phyloP scores from a whole-genome alignment of 495 filamentous ascomycete species.

The Schizothecium vesticola region DNA sequence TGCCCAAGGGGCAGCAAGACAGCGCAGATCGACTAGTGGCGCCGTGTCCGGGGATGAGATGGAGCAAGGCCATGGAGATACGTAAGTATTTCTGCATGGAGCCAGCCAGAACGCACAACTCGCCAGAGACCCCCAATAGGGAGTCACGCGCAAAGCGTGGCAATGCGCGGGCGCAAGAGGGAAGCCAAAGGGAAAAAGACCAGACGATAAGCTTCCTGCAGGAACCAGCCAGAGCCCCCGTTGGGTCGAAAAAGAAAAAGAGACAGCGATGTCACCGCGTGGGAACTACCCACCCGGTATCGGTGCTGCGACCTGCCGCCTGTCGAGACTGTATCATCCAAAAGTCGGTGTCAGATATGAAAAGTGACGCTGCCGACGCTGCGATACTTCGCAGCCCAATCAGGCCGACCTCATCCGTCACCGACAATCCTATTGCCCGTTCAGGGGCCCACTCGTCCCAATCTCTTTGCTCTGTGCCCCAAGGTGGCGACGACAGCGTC shows the following conservation, averaged over 20 bases:
- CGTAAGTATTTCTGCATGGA: background rate
- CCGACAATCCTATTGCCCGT: background rate
- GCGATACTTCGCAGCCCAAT: constrained; percentile 6
- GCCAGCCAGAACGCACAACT: background rate
- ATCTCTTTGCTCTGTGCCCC: background rate
- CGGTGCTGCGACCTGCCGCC: background rate
- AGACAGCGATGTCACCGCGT: background rate
- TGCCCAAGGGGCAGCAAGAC: constrained; percentile 7
- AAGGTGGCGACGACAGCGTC: background rate
- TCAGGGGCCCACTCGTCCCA: background rate
- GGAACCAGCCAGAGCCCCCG: constrained; percentile 6
- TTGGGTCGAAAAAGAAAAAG: constrained; percentile 5
- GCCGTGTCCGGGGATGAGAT: constrained; percentile 1
- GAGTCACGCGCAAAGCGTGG: constrained; percentile 7
- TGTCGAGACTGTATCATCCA: background rate
- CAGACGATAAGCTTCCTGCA: constrained; percentile 10
- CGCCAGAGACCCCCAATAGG: background rate
- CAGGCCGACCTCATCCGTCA: constrained; percentile 3
- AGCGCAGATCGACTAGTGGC: background rate
- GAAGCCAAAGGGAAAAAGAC: background rate
- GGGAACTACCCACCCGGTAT: background rate
- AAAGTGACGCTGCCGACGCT: background rate
- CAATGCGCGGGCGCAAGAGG: background rate
- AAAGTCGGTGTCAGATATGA: background rate
- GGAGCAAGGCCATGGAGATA: background rate